Conservation (phyloP, 352 stramenopile genomes). For the Pythium guiyangense region DNA sequence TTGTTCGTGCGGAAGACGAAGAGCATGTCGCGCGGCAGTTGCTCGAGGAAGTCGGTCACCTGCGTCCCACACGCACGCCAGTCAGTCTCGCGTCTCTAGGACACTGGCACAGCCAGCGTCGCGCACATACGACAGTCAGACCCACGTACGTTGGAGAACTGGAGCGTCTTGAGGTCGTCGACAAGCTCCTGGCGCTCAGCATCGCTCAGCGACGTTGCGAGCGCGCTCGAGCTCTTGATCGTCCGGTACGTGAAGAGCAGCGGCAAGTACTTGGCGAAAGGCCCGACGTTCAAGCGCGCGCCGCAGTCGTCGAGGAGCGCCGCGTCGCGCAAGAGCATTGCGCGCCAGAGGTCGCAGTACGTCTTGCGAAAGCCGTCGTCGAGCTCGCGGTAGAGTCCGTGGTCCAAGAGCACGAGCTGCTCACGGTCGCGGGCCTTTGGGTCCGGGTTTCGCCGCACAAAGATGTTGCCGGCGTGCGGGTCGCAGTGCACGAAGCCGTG, state of each 20-base stretch:
- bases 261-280: conserved; percentile 66
- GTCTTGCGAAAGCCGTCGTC: conserved; percentile 91
- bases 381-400: conserved; percentile 95
- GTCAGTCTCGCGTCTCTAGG: neutral
- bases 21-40: conserved; percentile 86
- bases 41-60: conserved; percentile 80
- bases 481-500: conserved; percentile 96
- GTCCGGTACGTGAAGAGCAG: conserved; percentile 86
- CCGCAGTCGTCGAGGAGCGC: conserved; percentile 62
- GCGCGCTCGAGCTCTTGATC: conserved; percentile 48
- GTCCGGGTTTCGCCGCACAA: conserved; percentile 67
- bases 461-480: conserved; percentile 94
- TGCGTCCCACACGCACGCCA: conserved; percentile 13
- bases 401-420: conserved; percentile 96
- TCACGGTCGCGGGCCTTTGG: conserved; percentile 39
- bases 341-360: conserved; percentile 95
- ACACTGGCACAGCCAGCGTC: too few relatives aligned
- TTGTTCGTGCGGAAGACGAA: conserved; percentile 91
- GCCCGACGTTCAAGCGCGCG: conserved; percentile 43
- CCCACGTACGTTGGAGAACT: conserved; percentile 65
- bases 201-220: conserved; percentile 65
- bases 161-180: conserved; percentile 55
- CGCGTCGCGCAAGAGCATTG: conserved; percentile 90
- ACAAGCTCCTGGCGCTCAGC: conserved; percentile 57
- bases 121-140: too few relatives aligned